phyloP scores from a whole-genome alignment of 1,284 basidiomycete genomes.

The Leccinum fuscescens region DNA sequence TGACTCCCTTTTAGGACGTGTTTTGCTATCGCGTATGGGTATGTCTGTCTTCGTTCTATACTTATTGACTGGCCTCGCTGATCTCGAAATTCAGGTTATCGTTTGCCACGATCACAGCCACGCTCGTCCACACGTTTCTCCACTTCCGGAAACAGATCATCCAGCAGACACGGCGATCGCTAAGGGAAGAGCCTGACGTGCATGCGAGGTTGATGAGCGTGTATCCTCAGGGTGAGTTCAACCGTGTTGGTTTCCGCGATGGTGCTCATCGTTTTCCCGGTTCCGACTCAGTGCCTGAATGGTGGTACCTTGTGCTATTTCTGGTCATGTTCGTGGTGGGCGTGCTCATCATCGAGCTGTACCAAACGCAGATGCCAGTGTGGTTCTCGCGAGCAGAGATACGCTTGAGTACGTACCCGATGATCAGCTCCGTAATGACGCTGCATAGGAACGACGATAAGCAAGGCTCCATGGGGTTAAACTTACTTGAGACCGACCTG shows the following conservation, averaged over 20 bases:
- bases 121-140: conserved; percentile 66
- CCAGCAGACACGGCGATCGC: conserved; percentile 47
- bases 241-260: background rate
- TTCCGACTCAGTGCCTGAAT: conserved; percentile 26
- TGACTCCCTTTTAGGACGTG: background rate
- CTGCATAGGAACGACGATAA: conserved; percentile 15
- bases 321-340: conserved; percentile 52
- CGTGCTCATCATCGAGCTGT: conserved; percentile 56
- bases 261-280: conserved; percentile 27
- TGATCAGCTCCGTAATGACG: conserved; percentile 48
- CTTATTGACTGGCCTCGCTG: background rate
- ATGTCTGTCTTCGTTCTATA: background rate
- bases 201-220: conserved; percentile 70
- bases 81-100: conserved; percentile 30
- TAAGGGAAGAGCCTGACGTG: conserved; percentile 71
- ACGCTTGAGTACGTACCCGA: conserved; percentile 34
- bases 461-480: background rate
- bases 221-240: conserved; percentile 64
- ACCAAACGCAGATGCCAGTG: conserved; percentile 52
- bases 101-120: conserved; percentile 67
- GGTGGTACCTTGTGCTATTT: conserved; percentile 34
- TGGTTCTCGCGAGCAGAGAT: background rate
- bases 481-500: conserved; percentile 41
- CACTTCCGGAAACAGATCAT: conserved; percentile 70
- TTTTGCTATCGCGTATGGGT: conserved; percentile 54